Evolutionary conservation across 2,329 filamentous ascomycete genomes (phyloP).

Genomic region (Exophiala aquamarina): DNA sequence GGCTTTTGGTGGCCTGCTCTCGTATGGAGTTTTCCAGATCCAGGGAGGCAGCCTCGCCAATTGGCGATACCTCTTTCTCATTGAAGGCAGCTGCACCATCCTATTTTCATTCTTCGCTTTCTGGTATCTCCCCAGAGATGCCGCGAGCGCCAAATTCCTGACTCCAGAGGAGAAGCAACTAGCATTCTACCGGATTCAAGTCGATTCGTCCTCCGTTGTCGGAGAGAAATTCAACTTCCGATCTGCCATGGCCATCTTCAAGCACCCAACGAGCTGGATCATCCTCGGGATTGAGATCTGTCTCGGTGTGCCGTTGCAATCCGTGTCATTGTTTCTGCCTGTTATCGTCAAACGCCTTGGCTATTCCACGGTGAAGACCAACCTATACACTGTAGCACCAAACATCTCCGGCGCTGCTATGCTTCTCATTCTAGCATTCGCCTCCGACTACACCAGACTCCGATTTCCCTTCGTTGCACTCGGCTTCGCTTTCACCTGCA

Average conservation of each 20-base stretch:
- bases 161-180: conserved; percentile 65
- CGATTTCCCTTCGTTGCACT: conserved; percentile 73
- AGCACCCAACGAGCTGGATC: conserved; percentile 53
- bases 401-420: conserved; percentile 73
- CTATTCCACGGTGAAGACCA: conserved; percentile 64
- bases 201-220: conserved; percentile 68
- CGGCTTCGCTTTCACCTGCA: conserved; percentile 72
- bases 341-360: conserved; percentile 57
- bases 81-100: conserved; percentile 61
- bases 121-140: conserved; percentile 67
- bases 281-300: conserved; percentile 60
- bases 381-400: conserved; percentile 78
- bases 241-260: conserved; percentile 54
- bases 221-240: conserved; percentile 56
- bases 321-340: conserved; percentile 58
- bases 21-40: conserved; percentile 63
- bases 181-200: conserved; percentile 71
- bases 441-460: conserved; percentile 64
- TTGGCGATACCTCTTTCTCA: conserved; percentile 56
- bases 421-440: conserved; percentile 70
- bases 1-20: conserved; percentile 61
- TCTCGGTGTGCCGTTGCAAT: conserved; percentile 59
- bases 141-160: conserved; percentile 65
- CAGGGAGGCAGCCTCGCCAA: conserved; percentile 46
- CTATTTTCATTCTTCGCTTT: conserved; percentile 64